phyloP scores from a whole-genome alignment of 768 basidiomycete species.

The Collybia mongolica region DNA sequence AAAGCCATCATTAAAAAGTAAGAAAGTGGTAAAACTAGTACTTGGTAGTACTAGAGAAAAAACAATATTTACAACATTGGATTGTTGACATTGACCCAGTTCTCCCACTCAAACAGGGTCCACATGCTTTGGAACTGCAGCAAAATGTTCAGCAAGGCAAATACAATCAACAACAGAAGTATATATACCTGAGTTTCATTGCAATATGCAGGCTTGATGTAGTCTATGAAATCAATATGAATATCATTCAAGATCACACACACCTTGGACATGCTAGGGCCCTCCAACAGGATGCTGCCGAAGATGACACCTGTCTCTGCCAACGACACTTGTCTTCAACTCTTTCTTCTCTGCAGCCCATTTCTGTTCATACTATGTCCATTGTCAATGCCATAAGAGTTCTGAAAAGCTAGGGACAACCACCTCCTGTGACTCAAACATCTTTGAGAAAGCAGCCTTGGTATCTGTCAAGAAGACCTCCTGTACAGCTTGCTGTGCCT shows the following conservation, averaged over 20 bases:
- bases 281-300: conserved; percentile 96
- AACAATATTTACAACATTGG: conserved; percentile 64
- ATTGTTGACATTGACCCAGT: conserved; percentile 92
- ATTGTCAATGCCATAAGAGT: not conserved
- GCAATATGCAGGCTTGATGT: conserved; percentile 95
- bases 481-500: conserved; percentile 53
- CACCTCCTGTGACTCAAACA: conserved; percentile 95
- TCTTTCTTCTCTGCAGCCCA: conserved; percentile 90
- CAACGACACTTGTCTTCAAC: conserved; percentile 87
- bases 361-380: conserved; percentile 51
- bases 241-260: conserved; percentile 97
- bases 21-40: too few relatives aligned
- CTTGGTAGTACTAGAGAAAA: too few relatives aligned
- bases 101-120: conserved; percentile 99
- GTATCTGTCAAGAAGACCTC: conserved; percentile 85
- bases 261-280: conserved; percentile 80
- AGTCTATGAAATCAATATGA: conserved; percentile 98
- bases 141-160: not conserved
- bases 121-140: conserved; percentile 93
- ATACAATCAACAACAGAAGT: not conserved
- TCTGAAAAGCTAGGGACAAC: conserved; percentile 5
- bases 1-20: too few relatives aligned
- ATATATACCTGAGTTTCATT: conserved; percentile 82
- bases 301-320: conserved; percentile 99
- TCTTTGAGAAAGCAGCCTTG: conserved; percentile 88